A percentile compares a stretch with the other conserved stretches of the same genome.
Evolutionary conservation across 805 yeast genomes (phyloP).

Genomic region (Ogataea naganishii): DNA sequence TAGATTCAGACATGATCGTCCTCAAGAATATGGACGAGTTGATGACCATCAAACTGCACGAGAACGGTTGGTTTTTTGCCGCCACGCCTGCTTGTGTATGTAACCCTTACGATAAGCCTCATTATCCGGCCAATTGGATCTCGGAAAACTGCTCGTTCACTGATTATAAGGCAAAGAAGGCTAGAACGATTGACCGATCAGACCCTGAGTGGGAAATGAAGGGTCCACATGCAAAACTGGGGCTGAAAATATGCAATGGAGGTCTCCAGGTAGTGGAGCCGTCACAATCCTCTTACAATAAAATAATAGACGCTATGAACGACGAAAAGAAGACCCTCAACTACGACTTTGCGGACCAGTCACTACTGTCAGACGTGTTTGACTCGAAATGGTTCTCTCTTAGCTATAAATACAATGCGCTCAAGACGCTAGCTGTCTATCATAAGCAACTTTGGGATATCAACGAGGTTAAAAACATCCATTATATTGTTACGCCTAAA

Average conservation of each 20-base stretch:
- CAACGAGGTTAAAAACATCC: constrained; percentile 43
- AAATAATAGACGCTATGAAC: constrained; percentile 32
- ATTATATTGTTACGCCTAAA: constrained; percentile 49
- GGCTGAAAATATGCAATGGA: constrained; percentile 48
- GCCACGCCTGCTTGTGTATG: constrained; percentile 58
- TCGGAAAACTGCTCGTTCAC: constrained; percentile 44
- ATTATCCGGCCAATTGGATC: constrained; percentile 48
- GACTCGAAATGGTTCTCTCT: constrained; percentile 40
- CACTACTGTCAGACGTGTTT: constrained; percentile 45
- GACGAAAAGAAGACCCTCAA: constrained; percentile 26
- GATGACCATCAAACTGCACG: constrained; percentile 35
- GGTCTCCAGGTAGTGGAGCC: constrained; percentile 49
- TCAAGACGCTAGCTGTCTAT: constrained; percentile 38
- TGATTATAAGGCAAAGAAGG: constrained; percentile 19
- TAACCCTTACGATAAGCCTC: constrained; percentile 42
- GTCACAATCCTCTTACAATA: constrained; percentile 22
- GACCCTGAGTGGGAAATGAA: constrained; percentile 11
- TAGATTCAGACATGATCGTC: constrained; percentile 56
- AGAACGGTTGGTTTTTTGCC: constrained; percentile 33
- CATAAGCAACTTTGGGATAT: constrained; percentile 41
- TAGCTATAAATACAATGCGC: constrained; percentile 45
- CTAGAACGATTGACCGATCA: constrained; percentile 5
- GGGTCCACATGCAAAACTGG: constrained; percentile 34
- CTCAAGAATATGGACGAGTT: constrained; percentile 51
- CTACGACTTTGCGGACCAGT: constrained; percentile 54